Conservation (phyloP, 495 filamentous ascomycete genomes). For the Aspergillus nidulans region DNA sequence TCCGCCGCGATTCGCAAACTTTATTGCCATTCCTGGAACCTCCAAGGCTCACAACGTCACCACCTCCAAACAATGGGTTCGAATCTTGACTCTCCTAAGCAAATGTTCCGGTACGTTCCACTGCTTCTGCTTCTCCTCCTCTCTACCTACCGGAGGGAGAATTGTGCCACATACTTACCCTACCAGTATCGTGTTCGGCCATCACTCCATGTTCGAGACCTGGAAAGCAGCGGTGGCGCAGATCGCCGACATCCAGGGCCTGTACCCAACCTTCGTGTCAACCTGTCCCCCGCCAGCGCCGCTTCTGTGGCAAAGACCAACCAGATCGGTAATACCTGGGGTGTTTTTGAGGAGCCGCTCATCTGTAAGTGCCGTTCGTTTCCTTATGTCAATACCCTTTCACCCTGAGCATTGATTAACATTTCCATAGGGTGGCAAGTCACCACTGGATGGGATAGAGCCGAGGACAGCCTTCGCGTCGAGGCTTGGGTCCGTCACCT, state of each 20-base stretch:
- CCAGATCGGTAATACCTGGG: constrained; percentile 40
- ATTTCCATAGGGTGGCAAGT: constrained; percentile 26
- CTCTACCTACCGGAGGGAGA: not conserved
- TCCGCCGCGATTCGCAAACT: constrained; percentile 27
- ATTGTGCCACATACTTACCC: not conserved
- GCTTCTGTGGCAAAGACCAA: constrained; percentile 18
- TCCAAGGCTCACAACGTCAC: constrained; percentile 22
- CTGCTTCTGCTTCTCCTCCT: not conserved
- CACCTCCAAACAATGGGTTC: constrained; percentile 16
- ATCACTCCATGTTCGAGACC: constrained; percentile 24
- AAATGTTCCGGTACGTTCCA: constrained; percentile 25
- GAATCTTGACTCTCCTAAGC: constrained; percentile 24
- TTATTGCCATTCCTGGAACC: constrained; percentile 17
- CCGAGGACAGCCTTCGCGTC: constrained; percentile 28
- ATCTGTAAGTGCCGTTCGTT: constrained; percentile 17
- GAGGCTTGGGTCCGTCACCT: constrained; percentile 26
- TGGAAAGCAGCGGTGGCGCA: constrained; percentile 23
- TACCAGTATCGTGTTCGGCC: constrained; percentile 23
- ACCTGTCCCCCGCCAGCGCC: constrained; percentile 15
- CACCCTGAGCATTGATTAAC: not conserved
- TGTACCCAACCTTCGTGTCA: constrained; percentile 29
- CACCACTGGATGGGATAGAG: constrained; percentile 24
- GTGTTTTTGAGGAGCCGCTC: constrained; percentile 21
- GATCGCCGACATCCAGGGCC: constrained; percentile 26
- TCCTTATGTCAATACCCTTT: not conserved